These are phyloP conservation scores for Eimeria praecox DNA, from an alignment of 169 alveolate species.

Conservation along the genomic window DNA sequence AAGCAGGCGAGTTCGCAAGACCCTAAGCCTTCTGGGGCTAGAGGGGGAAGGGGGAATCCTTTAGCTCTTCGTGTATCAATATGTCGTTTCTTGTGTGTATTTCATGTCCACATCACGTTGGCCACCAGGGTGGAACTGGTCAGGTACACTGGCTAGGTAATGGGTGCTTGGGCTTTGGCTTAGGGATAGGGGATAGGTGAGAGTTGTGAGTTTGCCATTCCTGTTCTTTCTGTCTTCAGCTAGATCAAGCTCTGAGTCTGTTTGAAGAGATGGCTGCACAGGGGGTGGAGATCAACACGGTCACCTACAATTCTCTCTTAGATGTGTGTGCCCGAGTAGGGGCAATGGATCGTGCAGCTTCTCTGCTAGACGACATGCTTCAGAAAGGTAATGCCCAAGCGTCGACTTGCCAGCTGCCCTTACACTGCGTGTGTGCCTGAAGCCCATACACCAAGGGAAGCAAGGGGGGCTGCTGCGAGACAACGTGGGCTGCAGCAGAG, in stretches of 20 bases:
- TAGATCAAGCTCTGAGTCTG: conserved; percentile 89
- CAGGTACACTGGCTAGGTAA: neutral
- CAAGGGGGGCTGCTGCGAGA: neutral
- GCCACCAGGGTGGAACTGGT: neutral
- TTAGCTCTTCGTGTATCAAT: neutral
- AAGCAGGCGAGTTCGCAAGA: conserved; percentile 85
- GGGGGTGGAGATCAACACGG: conserved; percentile 95
- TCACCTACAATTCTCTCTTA: conserved; percentile 96
- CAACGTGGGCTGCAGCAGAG: neutral
- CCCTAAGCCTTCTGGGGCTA: neutral
- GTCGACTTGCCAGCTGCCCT: neutral
- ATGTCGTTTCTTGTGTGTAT: neutral
- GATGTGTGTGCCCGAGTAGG: conserved; percentile 96
- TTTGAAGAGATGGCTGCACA: conserved; percentile 89
- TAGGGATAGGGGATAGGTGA: neutral
- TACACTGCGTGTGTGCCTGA: neutral
- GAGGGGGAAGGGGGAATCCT: neutral
- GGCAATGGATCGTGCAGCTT: conserved; percentile 91
- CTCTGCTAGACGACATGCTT: conserved; percentile 91
- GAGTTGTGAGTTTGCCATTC: neutral
- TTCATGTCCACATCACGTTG: neutral
- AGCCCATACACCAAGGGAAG: neutral
- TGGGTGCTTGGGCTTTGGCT: neutral
- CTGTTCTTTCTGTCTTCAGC: conserved; percentile 61
- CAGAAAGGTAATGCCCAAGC: conserved; percentile 79